Evolutionary conservation across 331 rosid species (phyloP).

Genomic region (Pyracantha coccinea): DNA sequence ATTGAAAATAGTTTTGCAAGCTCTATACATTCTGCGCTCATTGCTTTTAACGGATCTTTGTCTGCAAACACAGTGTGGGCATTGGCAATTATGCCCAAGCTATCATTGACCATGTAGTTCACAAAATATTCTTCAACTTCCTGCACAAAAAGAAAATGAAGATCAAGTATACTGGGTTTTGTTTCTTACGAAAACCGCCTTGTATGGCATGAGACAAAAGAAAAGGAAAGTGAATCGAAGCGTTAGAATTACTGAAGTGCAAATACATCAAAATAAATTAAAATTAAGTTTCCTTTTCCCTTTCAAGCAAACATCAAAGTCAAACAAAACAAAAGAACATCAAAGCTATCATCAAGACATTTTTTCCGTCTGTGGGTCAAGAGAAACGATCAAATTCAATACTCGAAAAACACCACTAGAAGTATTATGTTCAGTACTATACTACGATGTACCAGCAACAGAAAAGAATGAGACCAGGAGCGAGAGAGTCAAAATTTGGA

Average conservation of each 20-base stretch:
- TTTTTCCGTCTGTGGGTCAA: background rate
- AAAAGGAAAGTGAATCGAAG: background rate
- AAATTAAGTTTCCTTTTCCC: background rate
- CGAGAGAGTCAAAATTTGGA: no score
- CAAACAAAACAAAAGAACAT: background rate
- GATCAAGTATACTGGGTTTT: background rate
- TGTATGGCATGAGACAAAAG: background rate
- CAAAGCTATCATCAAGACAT: background rate
- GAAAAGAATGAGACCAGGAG: no score
- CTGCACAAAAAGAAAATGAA: slow-evolving; percentile 38
- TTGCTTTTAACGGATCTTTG: slow-evolving; percentile 36
- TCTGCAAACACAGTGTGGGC: slow-evolving; percentile 88
- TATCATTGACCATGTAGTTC: slow-evolving; percentile 71
- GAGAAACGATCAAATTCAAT: background rate
- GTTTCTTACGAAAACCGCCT: no score
- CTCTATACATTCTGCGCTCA: slow-evolving; percentile 44
- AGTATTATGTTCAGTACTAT: no score
- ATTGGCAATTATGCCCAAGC: slow-evolving; percentile 84
- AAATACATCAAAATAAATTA: background rate
- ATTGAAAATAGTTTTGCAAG: slow-evolving; percentile 60
- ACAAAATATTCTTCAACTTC: slow-evolving; percentile 72
- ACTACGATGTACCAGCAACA: no score
- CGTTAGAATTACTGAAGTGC: background rate
- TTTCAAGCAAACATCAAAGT: background rate
- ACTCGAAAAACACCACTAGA: background rate